phyloP scores from a whole-genome alignment of 495 filamentous ascomycete genomes.

The Cenococcum geophilum region DNA sequence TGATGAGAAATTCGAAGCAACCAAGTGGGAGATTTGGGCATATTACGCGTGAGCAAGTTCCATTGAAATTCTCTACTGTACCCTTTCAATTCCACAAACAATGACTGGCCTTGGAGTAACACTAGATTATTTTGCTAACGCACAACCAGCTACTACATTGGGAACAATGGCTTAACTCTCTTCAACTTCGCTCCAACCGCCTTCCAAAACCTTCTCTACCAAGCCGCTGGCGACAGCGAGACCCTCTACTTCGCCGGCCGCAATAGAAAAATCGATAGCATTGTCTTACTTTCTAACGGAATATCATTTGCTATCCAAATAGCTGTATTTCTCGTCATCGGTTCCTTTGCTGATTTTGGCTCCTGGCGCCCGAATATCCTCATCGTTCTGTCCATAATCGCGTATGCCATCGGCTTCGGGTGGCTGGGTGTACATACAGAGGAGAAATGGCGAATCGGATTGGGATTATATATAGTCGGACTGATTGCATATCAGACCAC shows the following conservation, averaged over 20 bases:
- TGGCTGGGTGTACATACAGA: constrained; percentile 56
- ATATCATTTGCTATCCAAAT: constrained; percentile 60
- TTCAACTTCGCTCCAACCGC: constrained; percentile 66
- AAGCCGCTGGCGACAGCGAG: constrained; percentile 49
- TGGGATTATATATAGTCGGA: constrained; percentile 57
- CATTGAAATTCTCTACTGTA: not conserved
- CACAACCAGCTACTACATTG: constrained; percentile 51
- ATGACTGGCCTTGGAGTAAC: not conserved
- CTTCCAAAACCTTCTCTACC: constrained; percentile 56
- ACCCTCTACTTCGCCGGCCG: constrained; percentile 48
- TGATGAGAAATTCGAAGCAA: constrained; percentile 47
- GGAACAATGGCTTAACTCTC: constrained; percentile 59
- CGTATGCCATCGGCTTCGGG: constrained; percentile 56
- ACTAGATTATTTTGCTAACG: not conserved
- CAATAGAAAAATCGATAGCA: constrained; percentile 52
- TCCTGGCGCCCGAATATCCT: constrained; percentile 56
- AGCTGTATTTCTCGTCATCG: constrained; percentile 54
- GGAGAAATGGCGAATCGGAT: constrained; percentile 51
- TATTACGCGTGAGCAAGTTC: constrained; percentile 47
- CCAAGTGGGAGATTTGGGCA: constrained; percentile 56
- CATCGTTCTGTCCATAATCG: constrained; percentile 51
- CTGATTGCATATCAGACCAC: constrained; percentile 61
- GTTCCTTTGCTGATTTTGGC: constrained; percentile 59
- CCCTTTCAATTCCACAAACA: not conserved
- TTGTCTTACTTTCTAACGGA: constrained; percentile 56